Evolutionary conservation across 345 rosid genomes (phyloP), one percentile per base, ranked within the genome.

Genomic region (Erucastrum elatum): DNA sequence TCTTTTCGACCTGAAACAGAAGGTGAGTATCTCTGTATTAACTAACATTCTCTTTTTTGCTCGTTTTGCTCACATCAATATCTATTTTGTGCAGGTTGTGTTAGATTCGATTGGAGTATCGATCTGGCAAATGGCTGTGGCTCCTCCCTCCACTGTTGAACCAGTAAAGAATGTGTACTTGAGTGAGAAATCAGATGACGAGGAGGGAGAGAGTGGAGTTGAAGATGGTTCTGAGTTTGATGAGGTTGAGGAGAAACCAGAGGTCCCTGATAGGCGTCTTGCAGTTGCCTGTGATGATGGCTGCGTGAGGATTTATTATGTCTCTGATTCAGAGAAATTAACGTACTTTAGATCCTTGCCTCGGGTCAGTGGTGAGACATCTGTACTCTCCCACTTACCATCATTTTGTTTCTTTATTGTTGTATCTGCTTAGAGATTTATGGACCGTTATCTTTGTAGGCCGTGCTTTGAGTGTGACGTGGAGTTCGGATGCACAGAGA

Each of bases 231-330:
- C 90, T 13, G 95, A 86, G 17, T 79, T 77, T 0, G 88, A 85
- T 55, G 90, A 83, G 71, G 35, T 74, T 72, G 84, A 84, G 13
- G 84, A 75, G 39, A 85, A 83, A 29, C 33, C 74, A 35, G 68
- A 71, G 78, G 51, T 2, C 27, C 83, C 69, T 66, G 83, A 86
- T 84, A 85, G 86, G 68, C 81, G 39, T 64, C 68, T 90, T 70
- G 99, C 99, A 2, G 72, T 87, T 80, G 98, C 92, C 3, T 91
- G 94, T 67, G 98, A 93, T 79, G 97, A 95, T 87, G 99, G 99
- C 10, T 89, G 91, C 62, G 91, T 95, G 66, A 84, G 93, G 74
- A 74, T 93, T 46, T 95, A 87, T 66, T 66, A 71, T 73, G 75
- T 93, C 74, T 79, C 93, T 53, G 89, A 84, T 15, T 81, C 83